Conservation (phyloP, 352 stramenopile species). For the Phytophthora litchii region DNA sequence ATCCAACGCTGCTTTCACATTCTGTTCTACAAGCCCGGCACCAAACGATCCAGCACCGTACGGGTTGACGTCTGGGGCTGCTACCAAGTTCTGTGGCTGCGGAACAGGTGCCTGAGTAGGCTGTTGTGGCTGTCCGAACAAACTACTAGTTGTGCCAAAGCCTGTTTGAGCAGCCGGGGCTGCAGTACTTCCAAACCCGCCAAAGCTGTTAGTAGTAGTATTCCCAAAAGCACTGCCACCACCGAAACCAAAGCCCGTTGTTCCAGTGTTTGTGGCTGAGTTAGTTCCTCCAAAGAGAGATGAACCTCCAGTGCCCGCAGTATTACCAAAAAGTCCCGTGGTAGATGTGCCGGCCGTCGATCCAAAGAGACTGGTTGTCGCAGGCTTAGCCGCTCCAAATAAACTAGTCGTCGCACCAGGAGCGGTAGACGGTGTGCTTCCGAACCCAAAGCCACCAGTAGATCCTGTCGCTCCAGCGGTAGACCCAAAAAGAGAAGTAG, state of each 20-base stretch:
- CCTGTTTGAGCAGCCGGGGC: constrained; percentile 34
- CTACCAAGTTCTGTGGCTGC: constrained; percentile 58
- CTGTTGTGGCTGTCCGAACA: constrained; percentile 46
- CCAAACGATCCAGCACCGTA: constrained; percentile 63
- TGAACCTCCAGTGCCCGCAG: constrained; percentile 29
- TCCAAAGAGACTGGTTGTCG: constrained; percentile 42
- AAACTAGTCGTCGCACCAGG: constrained; percentile 36
- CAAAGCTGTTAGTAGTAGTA: constrained; percentile 45
- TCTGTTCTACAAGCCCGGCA: constrained; percentile 63
- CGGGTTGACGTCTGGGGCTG: constrained; percentile 60
- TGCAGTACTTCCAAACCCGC: constrained; percentile 45
- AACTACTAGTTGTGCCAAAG: constrained; percentile 39
- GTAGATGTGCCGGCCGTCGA: constrained; percentile 33
- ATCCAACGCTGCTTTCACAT: constrained; percentile 66
- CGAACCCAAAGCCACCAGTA: constrained; percentile 52
- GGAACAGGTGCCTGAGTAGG: constrained; percentile 29
- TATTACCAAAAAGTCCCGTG: constrained; percentile 43
- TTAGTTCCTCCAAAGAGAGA: constrained; percentile 48
- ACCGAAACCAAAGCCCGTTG: constrained; percentile 49
- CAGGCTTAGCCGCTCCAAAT: constrained; percentile 49
- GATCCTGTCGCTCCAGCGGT: constrained; percentile 27
- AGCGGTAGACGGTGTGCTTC: constrained; percentile 32
- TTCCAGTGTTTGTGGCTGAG: constrained; percentile 35
- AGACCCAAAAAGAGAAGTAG: constrained; percentile 54
- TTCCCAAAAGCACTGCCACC: constrained; percentile 41